Percentiles rank a stretch among this genome's conserved stretches.
phyloP scores from a whole-genome alignment of 2,329 filamentous ascomycete species.

The Ophiostoma triangulosporum region DNA sequence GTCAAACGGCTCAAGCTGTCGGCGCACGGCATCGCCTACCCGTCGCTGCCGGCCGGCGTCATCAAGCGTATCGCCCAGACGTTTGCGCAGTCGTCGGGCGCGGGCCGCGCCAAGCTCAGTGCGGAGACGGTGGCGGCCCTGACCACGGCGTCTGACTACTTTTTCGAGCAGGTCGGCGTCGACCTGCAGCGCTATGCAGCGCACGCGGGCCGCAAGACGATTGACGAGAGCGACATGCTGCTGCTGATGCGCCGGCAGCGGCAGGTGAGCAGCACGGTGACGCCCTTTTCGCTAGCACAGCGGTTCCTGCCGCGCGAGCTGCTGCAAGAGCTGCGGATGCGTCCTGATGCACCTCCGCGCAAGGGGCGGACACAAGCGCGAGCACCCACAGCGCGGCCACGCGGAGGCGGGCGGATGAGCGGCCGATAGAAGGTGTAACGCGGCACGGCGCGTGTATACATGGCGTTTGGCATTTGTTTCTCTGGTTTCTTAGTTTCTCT shows the following conservation, averaged over 20 bases:
- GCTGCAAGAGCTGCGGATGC: conserved; percentile 68
- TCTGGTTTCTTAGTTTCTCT: too few species aligned
- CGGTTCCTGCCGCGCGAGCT: conserved; percentile 71
- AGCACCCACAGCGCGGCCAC: conserved; percentile 26
- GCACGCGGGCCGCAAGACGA: conserved; percentile 71
- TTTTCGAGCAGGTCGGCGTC: conserved; percentile 75
- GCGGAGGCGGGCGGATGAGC: not conserved
- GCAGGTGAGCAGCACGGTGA: conserved; percentile 56
- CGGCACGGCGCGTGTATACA: too few species aligned
- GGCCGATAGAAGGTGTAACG: not conserved
- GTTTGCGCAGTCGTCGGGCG: conserved; percentile 53
- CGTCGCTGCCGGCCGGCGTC: conserved; percentile 56
- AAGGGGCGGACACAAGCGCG: conserved; percentile 23
- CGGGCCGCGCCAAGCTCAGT: conserved; percentile 53
- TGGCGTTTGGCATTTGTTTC: not conserved
- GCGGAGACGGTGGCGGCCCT: conserved; percentile 63
- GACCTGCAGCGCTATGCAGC: conserved; percentile 68
- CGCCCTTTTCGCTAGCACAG: conserved; percentile 74
- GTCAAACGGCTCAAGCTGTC: conserved; percentile 45
- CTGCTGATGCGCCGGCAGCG: conserved; percentile 75
- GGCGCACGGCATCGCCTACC: conserved; percentile 60
- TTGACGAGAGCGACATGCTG: conserved; percentile 73
- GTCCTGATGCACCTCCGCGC: conserved; percentile 38
- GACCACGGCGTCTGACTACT: conserved; percentile 75
- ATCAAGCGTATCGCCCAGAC: conserved; percentile 62